Conservation (phyloP, 371 early-diverging fungal genomes). For the Syncephalastrum monosporum region DNA sequence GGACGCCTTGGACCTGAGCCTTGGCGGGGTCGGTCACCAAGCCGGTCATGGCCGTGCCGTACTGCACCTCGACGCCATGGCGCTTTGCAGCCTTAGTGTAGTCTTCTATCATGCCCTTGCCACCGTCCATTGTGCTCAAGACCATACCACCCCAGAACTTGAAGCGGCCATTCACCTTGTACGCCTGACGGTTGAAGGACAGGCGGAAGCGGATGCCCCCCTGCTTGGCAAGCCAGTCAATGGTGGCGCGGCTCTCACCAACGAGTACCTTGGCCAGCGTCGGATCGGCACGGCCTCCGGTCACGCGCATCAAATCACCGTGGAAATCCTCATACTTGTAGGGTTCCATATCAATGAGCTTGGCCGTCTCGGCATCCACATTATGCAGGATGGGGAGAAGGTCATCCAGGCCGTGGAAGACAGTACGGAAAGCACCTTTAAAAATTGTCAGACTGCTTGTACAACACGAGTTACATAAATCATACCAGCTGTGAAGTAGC, state of each 20-base stretch:
- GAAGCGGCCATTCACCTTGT: conserved; percentile 19
- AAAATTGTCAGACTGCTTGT: background rate
- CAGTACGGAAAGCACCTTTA: conserved; percentile 19
- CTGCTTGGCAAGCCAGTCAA: conserved; percentile 11
- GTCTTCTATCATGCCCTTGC: conserved; percentile 17
- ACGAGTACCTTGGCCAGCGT: conserved; percentile 12
- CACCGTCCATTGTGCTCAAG: conserved; percentile 12
- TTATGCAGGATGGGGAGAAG: conserved; percentile 16
- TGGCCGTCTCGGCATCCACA: conserved; percentile 13
- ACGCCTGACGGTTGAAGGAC: conserved; percentile 22
- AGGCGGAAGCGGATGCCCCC: conserved; percentile 16
- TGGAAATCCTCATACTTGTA: conserved; percentile 15
- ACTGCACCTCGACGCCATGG: conserved; percentile 11
- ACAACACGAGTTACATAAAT: background rate
- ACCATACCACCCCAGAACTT: conserved; percentile 26
- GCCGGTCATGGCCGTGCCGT: conserved; percentile 10
- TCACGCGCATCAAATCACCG: conserved; percentile 19
- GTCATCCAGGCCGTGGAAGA: conserved; percentile 17
- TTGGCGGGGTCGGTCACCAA: background rate
- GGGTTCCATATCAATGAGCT: conserved; percentile 20
- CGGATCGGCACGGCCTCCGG: conserved; percentile 17
- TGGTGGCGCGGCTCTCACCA: conserved; percentile 9
- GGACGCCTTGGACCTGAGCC: conserved; percentile 6
- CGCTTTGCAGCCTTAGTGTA: conserved; percentile 8
- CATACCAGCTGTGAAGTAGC: conserved; percentile 20